Evolutionary conservation across 2,329 filamentous ascomycete genomes (phyloP), one percentile per base, ranked within the genome.

Genomic region (Colletotrichum godetiae): DNA sequence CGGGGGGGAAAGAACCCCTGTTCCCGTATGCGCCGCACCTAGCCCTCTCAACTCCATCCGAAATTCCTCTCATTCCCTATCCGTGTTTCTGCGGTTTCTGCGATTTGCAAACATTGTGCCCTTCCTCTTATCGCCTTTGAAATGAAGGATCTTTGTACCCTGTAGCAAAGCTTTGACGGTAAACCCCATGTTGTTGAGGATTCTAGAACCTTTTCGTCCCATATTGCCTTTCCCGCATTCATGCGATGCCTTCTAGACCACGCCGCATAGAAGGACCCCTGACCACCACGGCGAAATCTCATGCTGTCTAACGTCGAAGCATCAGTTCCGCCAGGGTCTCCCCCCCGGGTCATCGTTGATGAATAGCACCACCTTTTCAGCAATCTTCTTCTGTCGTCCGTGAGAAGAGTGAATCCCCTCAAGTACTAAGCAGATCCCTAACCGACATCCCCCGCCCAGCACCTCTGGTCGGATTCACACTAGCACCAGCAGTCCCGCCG

Each of bases 391-490:
- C 4, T 24, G 31, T 42, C 31, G 52, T 12, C 22, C 56, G 55
- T 22, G 5, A 12, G 52, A 7, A 4, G 4, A 4, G 19, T 8
- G 2, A 6, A 6, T 19, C 24, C 59, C 66, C 55, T 88, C 79
- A 89, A 22, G 86, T 86, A 74, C 86, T 90, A 22, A 90, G 78
- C 66, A 90, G 77, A 78, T 90, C 88, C 60, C 84, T 84, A 15
- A 90, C 88, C 55, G 88, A 90, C 81, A 90, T 83, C 0, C 87
- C 87, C 63, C 88, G 81, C 11, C 82, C 84, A 31, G 80, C 78
- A 2, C 78, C 68, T 7, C 62, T 57, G 88, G 79, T 11, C 19
- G 42, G 42, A 15, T 42, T 42, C 37, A 1, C 37, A n/a, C 42
- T 87, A 33, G 53, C 27, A 11, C 59, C 90, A 85, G 89, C 88